Evolutionary conservation across 768 basidiomycete genomes (phyloP).

Genomic region (Phanerodontia chrysosporium): DNA sequence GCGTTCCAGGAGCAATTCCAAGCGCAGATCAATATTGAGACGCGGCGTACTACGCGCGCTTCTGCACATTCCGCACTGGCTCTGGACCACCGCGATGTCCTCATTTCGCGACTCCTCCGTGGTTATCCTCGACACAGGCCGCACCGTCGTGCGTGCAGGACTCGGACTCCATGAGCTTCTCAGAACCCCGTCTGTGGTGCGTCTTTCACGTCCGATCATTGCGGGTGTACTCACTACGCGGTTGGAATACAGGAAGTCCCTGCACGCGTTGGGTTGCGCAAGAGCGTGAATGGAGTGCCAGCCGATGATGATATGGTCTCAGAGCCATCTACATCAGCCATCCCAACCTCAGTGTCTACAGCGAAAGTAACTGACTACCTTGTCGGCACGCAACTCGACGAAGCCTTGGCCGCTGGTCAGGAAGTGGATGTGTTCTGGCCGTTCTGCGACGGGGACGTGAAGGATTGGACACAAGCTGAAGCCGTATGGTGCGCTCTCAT

Average conservation of each 20-base stretch:
- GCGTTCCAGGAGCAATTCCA: not conserved
- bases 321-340: constrained; percentile 22
- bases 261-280: constrained; percentile 77
- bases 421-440: constrained; percentile 80
- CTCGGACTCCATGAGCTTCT: constrained; percentile 80
- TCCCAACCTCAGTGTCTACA: constrained; percentile 10
- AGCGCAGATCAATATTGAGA: not conserved
- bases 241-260: constrained; percentile 54
- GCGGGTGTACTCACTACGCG: constrained; percentile 1
- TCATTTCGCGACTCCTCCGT: constrained; percentile 72
- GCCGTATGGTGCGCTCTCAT: constrained; percentile 69
- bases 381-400: constrained; percentile 76
- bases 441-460: constrained; percentile 66
- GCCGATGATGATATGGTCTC: constrained; percentile 15
- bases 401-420: constrained; percentile 69
- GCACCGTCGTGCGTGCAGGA: constrained; percentile 68
- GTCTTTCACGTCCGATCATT: constrained; percentile 26
- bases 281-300: constrained; percentile 25
- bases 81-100: constrained; percentile 3
- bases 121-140: constrained; percentile 75
- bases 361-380: constrained; percentile 72
- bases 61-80: not conserved
- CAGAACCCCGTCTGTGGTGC: constrained; percentile 68
- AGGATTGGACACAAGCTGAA: constrained; percentile 82
- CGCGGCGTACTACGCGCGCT: not conserved